These are phyloP conservation scores for Melaleuca alternifolia DNA, from an alignment of 345 rosid species.

Conservation along the genomic window DNA sequence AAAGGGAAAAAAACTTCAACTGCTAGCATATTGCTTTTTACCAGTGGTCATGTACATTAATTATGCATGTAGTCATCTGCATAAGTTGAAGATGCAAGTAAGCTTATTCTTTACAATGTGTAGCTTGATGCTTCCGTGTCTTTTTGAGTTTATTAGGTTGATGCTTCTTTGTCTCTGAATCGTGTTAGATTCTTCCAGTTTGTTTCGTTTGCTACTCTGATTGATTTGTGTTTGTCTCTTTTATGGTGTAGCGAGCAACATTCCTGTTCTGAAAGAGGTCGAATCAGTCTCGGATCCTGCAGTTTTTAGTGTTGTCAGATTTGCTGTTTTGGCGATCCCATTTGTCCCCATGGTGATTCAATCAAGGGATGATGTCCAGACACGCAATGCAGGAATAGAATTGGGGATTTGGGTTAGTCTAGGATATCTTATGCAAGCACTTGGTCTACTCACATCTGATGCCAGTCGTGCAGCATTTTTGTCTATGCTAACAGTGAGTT, in stretches of 20 bases:
- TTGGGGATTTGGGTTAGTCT: conserved; percentile 59
- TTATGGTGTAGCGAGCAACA: conserved; percentile 38
- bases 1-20: not conserved
- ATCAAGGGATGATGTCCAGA: conserved; percentile 29
- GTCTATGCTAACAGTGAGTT: conserved; percentile 40
- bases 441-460: conserved; percentile 45
- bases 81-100: not conserved
- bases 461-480: conserved; percentile 56
- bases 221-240: not conserved
- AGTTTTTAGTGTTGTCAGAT: conserved; percentile 40
- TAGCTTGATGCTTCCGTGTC: not conserved
- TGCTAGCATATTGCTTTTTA: not conserved
- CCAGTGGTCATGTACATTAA: not conserved
- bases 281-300: conserved; percentile 44
- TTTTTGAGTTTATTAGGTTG: not conserved
- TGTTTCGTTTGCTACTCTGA: not conserved
- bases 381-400: conserved; percentile 49
- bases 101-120: not conserved
- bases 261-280: conserved; percentile 50
- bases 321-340: conserved; percentile 39
- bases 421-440: conserved; percentile 48
- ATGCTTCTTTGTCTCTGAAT: not conserved
- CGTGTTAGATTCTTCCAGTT: not conserved
- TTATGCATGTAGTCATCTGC: not conserved
- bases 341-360: conserved; percentile 36